phyloP scores from a whole-genome alignment of 768 basidiomycete genomes.

The Amanita fuliginea region DNA sequence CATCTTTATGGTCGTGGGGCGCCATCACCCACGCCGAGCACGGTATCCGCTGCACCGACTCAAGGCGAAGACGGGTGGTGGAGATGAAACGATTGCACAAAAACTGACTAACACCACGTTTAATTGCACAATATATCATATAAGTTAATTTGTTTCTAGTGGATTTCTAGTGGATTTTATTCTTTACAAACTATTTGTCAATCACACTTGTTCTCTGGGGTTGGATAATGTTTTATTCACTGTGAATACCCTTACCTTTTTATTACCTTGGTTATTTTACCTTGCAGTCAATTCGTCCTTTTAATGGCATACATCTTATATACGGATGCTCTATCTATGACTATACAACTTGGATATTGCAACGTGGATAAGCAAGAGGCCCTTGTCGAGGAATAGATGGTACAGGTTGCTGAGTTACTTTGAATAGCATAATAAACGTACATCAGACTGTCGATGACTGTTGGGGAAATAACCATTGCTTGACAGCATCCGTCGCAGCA shows the following conservation, averaged over 20 bases:
- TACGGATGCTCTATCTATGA: slow-evolving; percentile 5
- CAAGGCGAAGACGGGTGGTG: slow-evolving; percentile 75
- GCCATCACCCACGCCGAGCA: slow-evolving; percentile 70
- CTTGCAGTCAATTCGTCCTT: not conserved
- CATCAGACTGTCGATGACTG: not conserved
- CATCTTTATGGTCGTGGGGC: slow-evolving; percentile 21
- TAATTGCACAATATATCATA: slow-evolving; percentile 2
- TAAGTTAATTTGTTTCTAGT: not conserved
- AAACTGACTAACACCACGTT: slow-evolving; percentile 1
- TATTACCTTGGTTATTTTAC: not conserved
- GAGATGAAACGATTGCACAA: slow-evolving; percentile 25
- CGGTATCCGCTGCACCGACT: slow-evolving; percentile 61
- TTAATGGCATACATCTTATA: not conserved
- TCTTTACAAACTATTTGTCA: not conserved
- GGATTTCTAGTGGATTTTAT: slow-evolving; percentile 3
- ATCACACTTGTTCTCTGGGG: not conserved
- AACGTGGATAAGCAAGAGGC: not conserved
- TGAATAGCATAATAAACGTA: not conserved
- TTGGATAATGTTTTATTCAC: not conserved
- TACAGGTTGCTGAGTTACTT: not conserved
- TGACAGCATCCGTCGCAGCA: slow-evolving; percentile 53
- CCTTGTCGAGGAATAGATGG: not conserved
- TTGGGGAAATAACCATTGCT: slow-evolving; percentile 67
- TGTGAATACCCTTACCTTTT: not conserved
- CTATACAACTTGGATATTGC: slow-evolving; percentile 4